Percentiles rank a stretch among this genome's conserved stretches.
Conservation (phyloP, 106 monocot genomes). For the Phalaenopsis equestris region DNA sequence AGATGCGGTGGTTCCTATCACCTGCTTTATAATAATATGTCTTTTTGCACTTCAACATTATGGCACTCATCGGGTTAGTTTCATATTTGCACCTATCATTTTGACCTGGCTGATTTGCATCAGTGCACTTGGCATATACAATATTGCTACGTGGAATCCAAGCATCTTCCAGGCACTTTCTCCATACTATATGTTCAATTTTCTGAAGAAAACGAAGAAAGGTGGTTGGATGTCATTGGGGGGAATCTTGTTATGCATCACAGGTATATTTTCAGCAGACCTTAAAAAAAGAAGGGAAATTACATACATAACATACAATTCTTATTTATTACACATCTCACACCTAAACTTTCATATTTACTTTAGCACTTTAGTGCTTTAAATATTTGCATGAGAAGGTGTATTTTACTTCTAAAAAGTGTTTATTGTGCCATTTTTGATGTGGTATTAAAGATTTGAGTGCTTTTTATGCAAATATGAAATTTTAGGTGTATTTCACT, state of each 20-base stretch:
- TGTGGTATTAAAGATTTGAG: too few relatives aligned
- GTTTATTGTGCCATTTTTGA: too few relatives aligned
- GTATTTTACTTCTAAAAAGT: too few relatives aligned
- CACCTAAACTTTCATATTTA: too few relatives aligned
- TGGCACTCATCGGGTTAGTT: conserved; percentile 64
- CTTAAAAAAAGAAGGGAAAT: background rate
- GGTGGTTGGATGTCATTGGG: conserved; percentile 79
- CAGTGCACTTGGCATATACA: conserved; percentile 67
- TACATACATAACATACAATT: background rate
- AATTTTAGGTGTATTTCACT: too few relatives aligned
- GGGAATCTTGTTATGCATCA: conserved; percentile 71
- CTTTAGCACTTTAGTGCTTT: too few relatives aligned
- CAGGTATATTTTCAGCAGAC: conserved; percentile 28
- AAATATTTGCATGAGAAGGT: too few relatives aligned
- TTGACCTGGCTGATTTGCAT: conserved; percentile 61
- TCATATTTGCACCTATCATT: conserved; percentile 62
- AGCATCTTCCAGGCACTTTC: conserved; percentile 59
- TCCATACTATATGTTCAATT: conserved; percentile 72
- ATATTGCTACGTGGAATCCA: conserved; percentile 55
- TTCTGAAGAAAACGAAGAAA: conserved; percentile 62
- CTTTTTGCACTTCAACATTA: conserved; percentile 73
- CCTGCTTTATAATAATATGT: conserved; percentile 58
- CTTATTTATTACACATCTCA: too few relatives aligned
- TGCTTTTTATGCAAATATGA: too few relatives aligned
- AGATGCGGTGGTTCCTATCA: conserved; percentile 75